Base-by-base conservation (phyloP, 495 filamentous ascomycete species). In the Hyaloscypha variabilis region DNA sequence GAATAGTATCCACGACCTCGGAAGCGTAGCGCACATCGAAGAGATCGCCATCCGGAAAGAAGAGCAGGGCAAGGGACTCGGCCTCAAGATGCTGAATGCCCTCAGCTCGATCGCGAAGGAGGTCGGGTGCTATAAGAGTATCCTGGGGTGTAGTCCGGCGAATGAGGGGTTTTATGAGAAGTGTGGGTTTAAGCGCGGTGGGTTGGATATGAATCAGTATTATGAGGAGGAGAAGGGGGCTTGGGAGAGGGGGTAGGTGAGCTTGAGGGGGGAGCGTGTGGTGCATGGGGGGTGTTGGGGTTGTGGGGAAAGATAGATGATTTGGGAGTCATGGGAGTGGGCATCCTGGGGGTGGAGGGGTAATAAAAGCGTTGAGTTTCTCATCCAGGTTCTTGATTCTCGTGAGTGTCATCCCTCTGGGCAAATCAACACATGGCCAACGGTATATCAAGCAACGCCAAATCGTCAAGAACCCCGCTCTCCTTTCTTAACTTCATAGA, bases 121-220 rank as follows among this genome's bases (percentile, higher is more conserved):
- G 70, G 88, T 91, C 58, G 93, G 92, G 26, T 96, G 91, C 79
- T 97, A 96, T 76, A 97, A 97, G 87, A 90, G 89, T 72, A 79
- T 85, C 67, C 77, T 80, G 59, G 79, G 82, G 72, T 82, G 79
- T 70, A 81, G 77, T 76, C 79, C 81, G 69, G 77, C 88, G 69
- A 98, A 98, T 76, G 92, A 96, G 77, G 92, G 91, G 23, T 98
- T 98, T 81, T 98, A 98, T 77, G 85, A 95, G 69, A 98, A 98
- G 85, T 98, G 94, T 75, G 95, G 94, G 53, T 97, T 94, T 77
- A 90, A 91, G 77, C 80, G 92, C 51, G 92, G 91, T 31, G 94
- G 94, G 11, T 77, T 96, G 58, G 92, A 97, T 76, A 98, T 98
- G 94, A 92, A 92, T 49, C 92, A 96, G 76, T 96, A 97, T 75